These are phyloP conservation scores for Citrus medica DNA, from an alignment of 345 rosid species.

Conservation along the genomic window DNA sequence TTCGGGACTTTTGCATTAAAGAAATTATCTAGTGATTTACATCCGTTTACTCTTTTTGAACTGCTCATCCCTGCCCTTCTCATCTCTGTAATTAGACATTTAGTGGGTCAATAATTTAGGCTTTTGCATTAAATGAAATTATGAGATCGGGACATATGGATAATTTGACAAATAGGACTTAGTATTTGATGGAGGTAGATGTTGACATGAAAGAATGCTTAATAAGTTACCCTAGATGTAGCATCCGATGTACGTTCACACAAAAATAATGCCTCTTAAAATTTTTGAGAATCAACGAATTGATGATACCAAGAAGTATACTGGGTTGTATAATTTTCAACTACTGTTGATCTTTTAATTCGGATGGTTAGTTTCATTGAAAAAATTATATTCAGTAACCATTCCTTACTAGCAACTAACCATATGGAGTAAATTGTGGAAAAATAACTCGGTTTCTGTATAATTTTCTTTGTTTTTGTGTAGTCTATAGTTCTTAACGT, in stretches of 20 bases:
- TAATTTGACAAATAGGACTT: not conserved
- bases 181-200: not conserved
- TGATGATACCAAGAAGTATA: too few species aligned
- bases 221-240: not conserved
- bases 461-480: not conserved
- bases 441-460: not conserved
- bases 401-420: not conserved
- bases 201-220: not conserved
- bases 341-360: too few species aligned
- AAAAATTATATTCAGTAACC: not conserved
- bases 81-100: not conserved
- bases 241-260: not conserved
- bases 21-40: constrained; percentile 4
- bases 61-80: constrained; percentile 13
- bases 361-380: not conserved
- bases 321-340: too few species aligned
- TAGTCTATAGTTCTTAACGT: not conserved
- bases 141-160: constrained; percentile 16
- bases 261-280: not conserved
- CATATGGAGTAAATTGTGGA: not conserved
- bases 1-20: constrained; percentile 7
- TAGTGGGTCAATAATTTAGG: constrained; percentile 16
- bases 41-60: constrained; percentile 32
- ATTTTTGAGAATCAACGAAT: too few species aligned
- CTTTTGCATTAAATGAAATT: constrained; percentile 13